Percentiles rank a stretch among this genome's conserved stretches.
Conservation (phyloP, 129 eudicot species). For the Ambrosia trifida region DNA sequence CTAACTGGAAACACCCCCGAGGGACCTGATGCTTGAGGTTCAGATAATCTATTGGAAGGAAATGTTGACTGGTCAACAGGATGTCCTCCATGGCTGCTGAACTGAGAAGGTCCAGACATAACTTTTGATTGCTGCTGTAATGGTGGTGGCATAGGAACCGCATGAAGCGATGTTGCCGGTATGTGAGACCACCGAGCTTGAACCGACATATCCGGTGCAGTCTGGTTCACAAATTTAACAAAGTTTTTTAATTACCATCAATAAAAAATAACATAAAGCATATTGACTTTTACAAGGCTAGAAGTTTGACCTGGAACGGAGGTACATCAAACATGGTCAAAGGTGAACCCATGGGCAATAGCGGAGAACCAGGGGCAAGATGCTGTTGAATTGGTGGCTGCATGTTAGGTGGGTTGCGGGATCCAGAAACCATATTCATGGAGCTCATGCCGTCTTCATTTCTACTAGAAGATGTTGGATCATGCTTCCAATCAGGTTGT, state of each 20-base stretch:
- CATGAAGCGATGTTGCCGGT: constrained; percentile 59
- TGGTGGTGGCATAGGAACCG: constrained; percentile 53
- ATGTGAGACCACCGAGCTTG: constrained; percentile 74
- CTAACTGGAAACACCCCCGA: constrained; percentile 45
- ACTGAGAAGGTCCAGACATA: constrained; percentile 47
- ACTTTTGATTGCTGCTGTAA: constrained; percentile 61
- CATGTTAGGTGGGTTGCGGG: constrained; percentile 56
- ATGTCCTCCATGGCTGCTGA: constrained; percentile 51
- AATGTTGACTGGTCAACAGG: constrained; percentile 54
- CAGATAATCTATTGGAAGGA: constrained; percentile 50
- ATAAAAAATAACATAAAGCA: background rate
- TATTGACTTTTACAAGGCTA: background rate
- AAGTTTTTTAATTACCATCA: constrained; percentile 14
- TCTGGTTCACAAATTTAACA: constrained; percentile 39
- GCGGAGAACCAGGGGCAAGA: constrained; percentile 81
- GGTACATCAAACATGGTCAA: constrained; percentile 86
- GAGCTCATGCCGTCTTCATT: constrained; percentile 59
- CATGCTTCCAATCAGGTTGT: constrained; percentile 96
- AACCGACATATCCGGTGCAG: constrained; percentile 63
- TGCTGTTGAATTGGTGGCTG: constrained; percentile 66
- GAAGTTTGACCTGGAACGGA: constrained; percentile 74
- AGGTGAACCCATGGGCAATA: constrained; percentile 81
- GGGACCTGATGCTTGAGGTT: constrained; percentile 50
- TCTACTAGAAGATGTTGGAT: constrained; percentile 59
- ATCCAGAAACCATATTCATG: constrained; percentile 58